phyloP scores from a whole-genome alignment of 306 rosid species.

The Hippophae gyantsensis region DNA sequence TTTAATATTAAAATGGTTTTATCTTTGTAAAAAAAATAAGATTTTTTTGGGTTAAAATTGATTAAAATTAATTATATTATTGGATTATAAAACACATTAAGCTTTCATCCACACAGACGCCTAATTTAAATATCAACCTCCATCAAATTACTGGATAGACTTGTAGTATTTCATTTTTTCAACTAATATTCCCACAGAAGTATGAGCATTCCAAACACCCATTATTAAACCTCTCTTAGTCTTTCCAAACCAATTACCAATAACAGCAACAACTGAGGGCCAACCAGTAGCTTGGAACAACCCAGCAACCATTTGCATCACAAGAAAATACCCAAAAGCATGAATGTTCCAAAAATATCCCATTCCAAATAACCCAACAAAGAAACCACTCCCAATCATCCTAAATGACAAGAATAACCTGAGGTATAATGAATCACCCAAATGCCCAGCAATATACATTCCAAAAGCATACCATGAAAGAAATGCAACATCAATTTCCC shows the following conservation, averaged over 20 bases:
- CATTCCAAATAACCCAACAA: constrained; percentile 60
- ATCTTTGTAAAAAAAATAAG: no score
- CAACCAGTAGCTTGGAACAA: constrained; percentile 82
- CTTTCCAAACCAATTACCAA: constrained; percentile 85
- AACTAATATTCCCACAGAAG: constrained; percentile 62
- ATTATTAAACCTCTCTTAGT: constrained; percentile 67
- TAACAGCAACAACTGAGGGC: constrained; percentile 84
- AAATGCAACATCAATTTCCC: constrained; percentile 72
- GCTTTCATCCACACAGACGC: no score
- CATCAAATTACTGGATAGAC: no score
- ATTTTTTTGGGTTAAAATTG: no score
- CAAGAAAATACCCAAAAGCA: constrained; percentile 43
- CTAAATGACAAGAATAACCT: constrained; percentile 47
- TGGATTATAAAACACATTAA: no score
- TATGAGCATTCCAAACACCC: constrained; percentile 87
- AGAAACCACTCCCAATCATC: constrained; percentile 72
- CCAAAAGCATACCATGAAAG: constrained; percentile 58
- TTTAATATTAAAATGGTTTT: no score
- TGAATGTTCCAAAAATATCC: constrained; percentile 62
- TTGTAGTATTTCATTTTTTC: no score
- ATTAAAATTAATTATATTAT: no score
- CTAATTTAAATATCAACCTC: no score
- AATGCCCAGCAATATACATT: constrained; percentile 66
- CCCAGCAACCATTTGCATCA: constrained; percentile 69
- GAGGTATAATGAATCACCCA: constrained; percentile 60